Base-by-base conservation (phyloP, 305 asterid species). In the Fraxinus albicans region DNA sequence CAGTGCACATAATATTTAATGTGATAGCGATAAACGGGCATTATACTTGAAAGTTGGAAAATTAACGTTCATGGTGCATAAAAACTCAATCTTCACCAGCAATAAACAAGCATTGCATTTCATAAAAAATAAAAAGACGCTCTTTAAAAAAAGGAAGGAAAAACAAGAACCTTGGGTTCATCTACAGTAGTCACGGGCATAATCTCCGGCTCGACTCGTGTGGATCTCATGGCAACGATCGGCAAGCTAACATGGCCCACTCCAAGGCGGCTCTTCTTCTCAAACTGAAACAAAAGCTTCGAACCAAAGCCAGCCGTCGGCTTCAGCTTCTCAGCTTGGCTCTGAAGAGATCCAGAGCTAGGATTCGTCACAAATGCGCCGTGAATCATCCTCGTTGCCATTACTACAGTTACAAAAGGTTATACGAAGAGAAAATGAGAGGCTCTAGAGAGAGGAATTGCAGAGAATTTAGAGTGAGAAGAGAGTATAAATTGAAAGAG, bases 121-220 rank as follows among this genome's bases (percentile, higher is more conserved):
- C 42, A 63, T 77, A 76, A 38, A 65, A 23, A 65, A 65, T 65
- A 27, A 70, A 65, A 75, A 12, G 60, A 13, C 25, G 67, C 69
- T 5, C 3, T 6, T 7, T n/a, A 1, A 29, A 73, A 35, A 17
- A 72, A 1, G 2, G 29, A 67, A 15, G 4, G 42, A 19, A 17
- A 36, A 1, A 50, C 36, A 1, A 10, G 29, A 47, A 92, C 98
- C 95, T 92, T 87, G 0, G 89, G 85, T 3, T 82, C n/a, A 79
- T 94, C 94, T 78, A 89, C 95, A 25, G 93, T 93, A 60, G 94
- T 78, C 40, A 92, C 85, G 5, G 98, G 94, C 70, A 90, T 31
- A 75, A 90, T 89, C 25, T 87, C 86, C 9, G 90, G 40, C 76
- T 90, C 91, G 8, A 86, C 87, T 73, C 87, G 83, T 29, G 88